These are phyloP conservation scores for Vicia sativa DNA, from an alignment of 306 rosid genomes.

Conservation along the genomic window DNA sequence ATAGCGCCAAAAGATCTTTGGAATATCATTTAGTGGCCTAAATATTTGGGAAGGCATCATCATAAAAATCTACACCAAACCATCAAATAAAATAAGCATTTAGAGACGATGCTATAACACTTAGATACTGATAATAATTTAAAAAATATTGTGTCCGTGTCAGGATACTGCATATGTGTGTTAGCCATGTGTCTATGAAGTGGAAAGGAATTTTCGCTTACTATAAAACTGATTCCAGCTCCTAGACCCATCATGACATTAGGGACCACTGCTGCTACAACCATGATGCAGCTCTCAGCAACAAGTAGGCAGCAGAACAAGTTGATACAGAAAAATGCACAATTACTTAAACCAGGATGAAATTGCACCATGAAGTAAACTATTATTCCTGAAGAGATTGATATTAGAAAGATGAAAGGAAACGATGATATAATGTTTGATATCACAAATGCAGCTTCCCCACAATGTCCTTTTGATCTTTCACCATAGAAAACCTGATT, in stretches of 20 bases:
- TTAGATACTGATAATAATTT: too few species aligned
- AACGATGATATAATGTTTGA: constrained; percentile 54
- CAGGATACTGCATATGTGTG: neutral
- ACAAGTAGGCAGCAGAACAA: constrained; percentile 49
- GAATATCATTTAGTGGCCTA: constrained; percentile 46
- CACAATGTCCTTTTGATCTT: constrained; percentile 56
- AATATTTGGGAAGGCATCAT: constrained; percentile 53
- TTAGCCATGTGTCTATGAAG: neutral
- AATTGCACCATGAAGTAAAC: constrained; percentile 54
- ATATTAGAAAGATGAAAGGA: constrained; percentile 47
- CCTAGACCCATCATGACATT: constrained; percentile 50
- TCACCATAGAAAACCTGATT: constrained; percentile 51
- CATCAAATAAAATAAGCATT: neutral
- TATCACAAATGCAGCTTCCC: constrained; percentile 51
- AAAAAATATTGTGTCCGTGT: too few species aligned
- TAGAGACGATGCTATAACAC: too few species aligned
- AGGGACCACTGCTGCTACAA: constrained; percentile 47
- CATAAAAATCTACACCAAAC: constrained; percentile 49
- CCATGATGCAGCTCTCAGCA: constrained; percentile 42
- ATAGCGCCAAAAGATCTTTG: constrained; percentile 59
- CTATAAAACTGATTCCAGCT: constrained; percentile 41
- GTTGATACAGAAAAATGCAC: constrained; percentile 49
- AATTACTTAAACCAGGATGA: constrained; percentile 47
- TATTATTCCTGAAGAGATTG: constrained; percentile 51
- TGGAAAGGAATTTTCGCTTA: constrained; percentile 30